Percentiles rank a stretch among this genome's conserved stretches.
Evolutionary conservation across 1,139 yeast genomes (phyloP).

Genomic region (Yamadazyma diospyri): DNA sequence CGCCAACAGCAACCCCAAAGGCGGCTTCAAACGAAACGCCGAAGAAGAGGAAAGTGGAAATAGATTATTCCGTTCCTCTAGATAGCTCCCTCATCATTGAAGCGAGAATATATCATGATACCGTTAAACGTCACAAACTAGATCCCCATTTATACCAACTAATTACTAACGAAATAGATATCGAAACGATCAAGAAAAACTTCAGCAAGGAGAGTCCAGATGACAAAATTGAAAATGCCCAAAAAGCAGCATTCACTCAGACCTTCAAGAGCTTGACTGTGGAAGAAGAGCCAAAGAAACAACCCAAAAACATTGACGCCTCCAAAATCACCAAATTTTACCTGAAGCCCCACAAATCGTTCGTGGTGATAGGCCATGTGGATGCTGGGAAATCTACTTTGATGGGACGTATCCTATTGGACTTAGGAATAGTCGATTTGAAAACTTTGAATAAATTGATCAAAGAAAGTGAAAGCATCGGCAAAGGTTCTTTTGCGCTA

Average conservation of each 20-base stretch:
- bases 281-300: slow-evolving; percentile 12
- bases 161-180: slow-evolving; percentile 41
- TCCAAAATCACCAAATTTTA: slow-evolving; percentile 30
- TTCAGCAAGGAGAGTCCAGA: slow-evolving; percentile 81
- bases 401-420: slow-evolving; percentile 84
- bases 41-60: slow-evolving; percentile 1
- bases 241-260: slow-evolving; percentile 47
- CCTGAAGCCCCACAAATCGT: slow-evolving; percentile 63
- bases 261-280: slow-evolving; percentile 29
- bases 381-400: slow-evolving; percentile 97
- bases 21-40: not conserved
- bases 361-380: slow-evolving; percentile 93
- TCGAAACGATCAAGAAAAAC: slow-evolving; percentile 48
- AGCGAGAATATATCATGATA: not conserved
- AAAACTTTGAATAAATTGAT: slow-evolving; percentile 72
- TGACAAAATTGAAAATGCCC: slow-evolving; percentile 64
- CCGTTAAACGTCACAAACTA: not conserved
- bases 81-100: slow-evolving; percentile 2
- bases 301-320: slow-evolving; percentile 8
- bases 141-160: slow-evolving; percentile 22
- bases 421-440: slow-evolving; percentile 76
- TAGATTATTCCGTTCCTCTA: slow-evolving; percentile 2
- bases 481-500: slow-evolving; percentile 89
- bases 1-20: not conserved
- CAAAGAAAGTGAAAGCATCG: slow-evolving; percentile 75